phyloP scores from a whole-genome alignment of 148 eudicot genomes.

The Rhododendron vialii region DNA sequence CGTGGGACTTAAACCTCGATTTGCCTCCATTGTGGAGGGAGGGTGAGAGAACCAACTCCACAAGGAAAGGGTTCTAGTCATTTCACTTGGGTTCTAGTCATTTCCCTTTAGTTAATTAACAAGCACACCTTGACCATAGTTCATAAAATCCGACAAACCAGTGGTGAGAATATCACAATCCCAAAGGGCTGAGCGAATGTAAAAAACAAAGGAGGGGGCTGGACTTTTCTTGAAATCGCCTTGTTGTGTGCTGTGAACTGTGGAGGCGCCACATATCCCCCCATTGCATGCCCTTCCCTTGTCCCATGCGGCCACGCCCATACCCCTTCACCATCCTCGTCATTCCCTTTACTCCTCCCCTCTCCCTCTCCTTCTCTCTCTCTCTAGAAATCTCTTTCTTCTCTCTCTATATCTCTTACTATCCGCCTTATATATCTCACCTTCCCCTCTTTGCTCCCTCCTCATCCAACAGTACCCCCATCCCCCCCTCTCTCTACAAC shows the following conservation, averaged over 20 bases:
- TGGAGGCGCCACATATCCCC: background rate
- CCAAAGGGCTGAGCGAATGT: background rate
- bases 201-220: background rate
- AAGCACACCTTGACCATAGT: background rate
- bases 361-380: background rate
- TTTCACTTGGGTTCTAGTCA: too few species aligned
- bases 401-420: background rate
- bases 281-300: conserved; percentile 47
- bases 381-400: background rate
- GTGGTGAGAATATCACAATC: background rate
- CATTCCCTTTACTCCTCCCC: conserved; percentile 19
- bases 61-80: too few species aligned
- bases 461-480: background rate
- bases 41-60: too few species aligned
- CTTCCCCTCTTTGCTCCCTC: conserved; percentile 1
- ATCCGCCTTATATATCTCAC: conserved; percentile 9
- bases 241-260: background rate
- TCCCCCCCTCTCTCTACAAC: background rate
- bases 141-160: background rate
- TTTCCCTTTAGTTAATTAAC: too few species aligned
- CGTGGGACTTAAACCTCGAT: too few species aligned
- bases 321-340: conserved; percentile 5
- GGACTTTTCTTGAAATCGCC: background rate
- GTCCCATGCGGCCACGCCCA: conserved; percentile 65
- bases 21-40: too few species aligned